Percentiles rank a stretch among this genome's conserved stretches.
phyloP scores from a whole-genome alignment of 768 basidiomycete genomes.

The Arthromyces matolae region DNA sequence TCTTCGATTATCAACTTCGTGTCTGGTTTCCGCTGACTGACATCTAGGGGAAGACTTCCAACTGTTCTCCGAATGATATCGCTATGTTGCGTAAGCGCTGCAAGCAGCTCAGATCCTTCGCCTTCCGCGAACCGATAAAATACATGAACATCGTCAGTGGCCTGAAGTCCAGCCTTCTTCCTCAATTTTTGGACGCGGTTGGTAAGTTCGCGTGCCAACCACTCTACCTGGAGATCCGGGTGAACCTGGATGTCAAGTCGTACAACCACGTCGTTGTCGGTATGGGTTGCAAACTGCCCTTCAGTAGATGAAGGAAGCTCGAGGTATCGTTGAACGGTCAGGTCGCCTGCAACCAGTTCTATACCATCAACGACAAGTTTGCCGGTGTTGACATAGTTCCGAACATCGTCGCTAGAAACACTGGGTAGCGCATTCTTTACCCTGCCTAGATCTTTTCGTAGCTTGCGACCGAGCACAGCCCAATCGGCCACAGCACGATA shows the following conservation, averaged over 20 bases:
- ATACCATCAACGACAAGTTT: slow-evolving; percentile 87
- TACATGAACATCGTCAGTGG: slow-evolving; percentile 89
- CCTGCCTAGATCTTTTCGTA: slow-evolving; percentile 85
- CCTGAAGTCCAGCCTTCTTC: slow-evolving; percentile 93
- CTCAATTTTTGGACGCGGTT: slow-evolving; percentile 93
- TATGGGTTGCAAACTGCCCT: slow-evolving; percentile 74
- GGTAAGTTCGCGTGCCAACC: slow-evolving; percentile 84
- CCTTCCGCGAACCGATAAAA: slow-evolving; percentile 80
- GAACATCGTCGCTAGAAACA: slow-evolving; percentile 80
- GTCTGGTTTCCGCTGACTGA: slow-evolving; percentile 46
- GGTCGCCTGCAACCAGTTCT: slow-evolving; percentile 84
- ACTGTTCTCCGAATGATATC: slow-evolving; percentile 74
- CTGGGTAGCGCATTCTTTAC: slow-evolving; percentile 85
- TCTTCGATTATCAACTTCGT: slow-evolving; percentile 68
- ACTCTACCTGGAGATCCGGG: slow-evolving; percentile 82
- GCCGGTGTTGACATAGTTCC: slow-evolving; percentile 68
- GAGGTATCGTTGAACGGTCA: slow-evolving; percentile 87
- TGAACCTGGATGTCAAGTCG: slow-evolving; percentile 88
- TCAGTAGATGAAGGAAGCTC: slow-evolving; percentile 63
- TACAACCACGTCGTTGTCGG: slow-evolving; percentile 93
- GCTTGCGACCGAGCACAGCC: slow-evolving; percentile 88
- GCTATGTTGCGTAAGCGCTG: slow-evolving; percentile 61
- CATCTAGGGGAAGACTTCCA: slow-evolving; percentile 63
- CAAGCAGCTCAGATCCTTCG: slow-evolving; percentile 56
- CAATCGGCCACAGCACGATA: slow-evolving; percentile 95